Percentiles rank a stretch among this genome's conserved stretches.
These are phyloP conservation scores for Phragmites australis DNA, from an alignment of 176 grass and related monocot species.

Conservation along the genomic window DNA sequence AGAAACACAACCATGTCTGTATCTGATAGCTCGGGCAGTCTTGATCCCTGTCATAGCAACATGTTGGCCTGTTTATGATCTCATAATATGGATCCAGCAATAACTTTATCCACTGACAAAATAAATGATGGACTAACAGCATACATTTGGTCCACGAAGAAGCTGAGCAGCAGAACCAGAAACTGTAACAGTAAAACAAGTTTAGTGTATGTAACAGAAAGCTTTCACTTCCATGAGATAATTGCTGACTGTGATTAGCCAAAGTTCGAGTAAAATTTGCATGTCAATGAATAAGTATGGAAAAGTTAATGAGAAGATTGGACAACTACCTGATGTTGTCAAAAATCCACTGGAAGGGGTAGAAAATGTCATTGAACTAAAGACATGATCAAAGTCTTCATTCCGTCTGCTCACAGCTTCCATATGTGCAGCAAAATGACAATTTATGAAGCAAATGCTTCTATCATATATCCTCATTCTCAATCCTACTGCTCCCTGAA, in stretches of 20 bases:
- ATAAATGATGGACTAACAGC: constrained; percentile 37
- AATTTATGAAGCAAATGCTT: constrained; percentile 90
- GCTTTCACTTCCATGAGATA: constrained; percentile 12
- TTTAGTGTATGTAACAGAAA: constrained; percentile 18
- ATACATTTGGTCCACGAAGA: constrained; percentile 76
- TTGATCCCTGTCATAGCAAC: constrained; percentile 51
- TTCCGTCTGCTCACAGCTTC: constrained; percentile 83
- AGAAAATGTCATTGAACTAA: constrained; percentile 73
- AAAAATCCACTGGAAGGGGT: constrained; percentile 40
- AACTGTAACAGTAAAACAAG: constrained; percentile 56
- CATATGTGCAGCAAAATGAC: constrained; percentile 96
- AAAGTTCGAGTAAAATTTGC: constrained; percentile 7
- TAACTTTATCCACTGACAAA: constrained; percentile 16
- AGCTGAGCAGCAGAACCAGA: constrained; percentile 55
- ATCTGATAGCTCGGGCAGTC: constrained; percentile 70
- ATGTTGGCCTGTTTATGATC: constrained; percentile 37
- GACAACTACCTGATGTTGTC: constrained; percentile 58
- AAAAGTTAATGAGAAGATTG: constrained; percentile 31
- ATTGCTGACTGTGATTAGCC: constrained; percentile 22
- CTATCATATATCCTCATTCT: constrained; percentile 83
- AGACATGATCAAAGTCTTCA: constrained; percentile 94
- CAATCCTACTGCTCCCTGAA: constrained; percentile 83
- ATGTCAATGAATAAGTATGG: constrained; percentile 24
- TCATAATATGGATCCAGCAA: constrained; percentile 16
- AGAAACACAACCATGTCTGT: constrained; percentile 89